Evolutionary conservation across 2,329 filamentous ascomycete genomes (phyloP), one percentile per base, ranked within the genome.

Genomic region (Phialophora tarda): DNA sequence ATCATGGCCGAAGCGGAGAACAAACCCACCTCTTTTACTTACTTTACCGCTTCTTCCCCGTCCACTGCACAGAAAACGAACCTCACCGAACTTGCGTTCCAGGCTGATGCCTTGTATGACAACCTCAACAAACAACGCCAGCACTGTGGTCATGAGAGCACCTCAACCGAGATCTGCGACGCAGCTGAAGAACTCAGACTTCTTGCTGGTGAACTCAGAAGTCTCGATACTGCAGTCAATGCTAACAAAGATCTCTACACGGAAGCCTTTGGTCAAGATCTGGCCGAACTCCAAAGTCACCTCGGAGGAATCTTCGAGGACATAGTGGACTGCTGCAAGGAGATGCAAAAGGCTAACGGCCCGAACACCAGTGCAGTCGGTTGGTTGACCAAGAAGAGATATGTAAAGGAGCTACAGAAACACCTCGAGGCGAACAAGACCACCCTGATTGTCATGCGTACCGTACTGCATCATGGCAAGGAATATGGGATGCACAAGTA

Each of bases 401-500:
- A 70, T 28, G 70, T 72, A 8, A 41, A 50, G 23, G 68, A 68
- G 44, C 64, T 74, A n/a, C 69, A 71, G 28, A 71, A 71, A 59
- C 72, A 74, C 51, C 60, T 73, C 11, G 71, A 70, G 50, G 70
- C 71, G 6, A 71, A 71, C 60, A 73, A 71, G 47, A 70, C 67
- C 24, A 72, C 72, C 6, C 60, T 74, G 23, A 56, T 71, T 10
- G 72, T 73, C 55, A 74, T 74, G 72, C 66, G 71, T 8, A 73
- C 69, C 17, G 72, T 74, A 3, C 65, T 74, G 10, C 71, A 68
- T 48, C 70, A 74, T 63, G 71, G 71, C 34, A 72, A 69, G 57
- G 63, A 68, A 47, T 74, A 73, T 62, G 70, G 70, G 3, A 67
- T 55, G n/a, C 66, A 73, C 17, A 70, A 60, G 71, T 71, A 64